These are phyloP conservation scores for Penicillium antarcticum DNA, from an alignment of 495 filamentous ascomycete species.

Conservation along the genomic window DNA sequence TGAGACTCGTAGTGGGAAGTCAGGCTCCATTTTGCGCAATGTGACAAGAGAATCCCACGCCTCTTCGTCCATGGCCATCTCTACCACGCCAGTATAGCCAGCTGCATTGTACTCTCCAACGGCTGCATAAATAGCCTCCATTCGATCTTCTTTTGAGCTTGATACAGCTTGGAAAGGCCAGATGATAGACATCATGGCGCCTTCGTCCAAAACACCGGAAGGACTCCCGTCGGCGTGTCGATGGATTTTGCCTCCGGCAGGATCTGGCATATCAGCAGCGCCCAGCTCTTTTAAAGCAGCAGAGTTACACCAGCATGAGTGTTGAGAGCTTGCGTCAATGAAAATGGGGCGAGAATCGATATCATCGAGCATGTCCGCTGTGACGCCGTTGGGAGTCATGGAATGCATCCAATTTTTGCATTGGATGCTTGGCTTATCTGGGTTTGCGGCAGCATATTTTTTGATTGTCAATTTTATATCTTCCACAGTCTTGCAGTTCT, in stretches of 20 bases:
- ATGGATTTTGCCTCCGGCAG: conserved; percentile 49
- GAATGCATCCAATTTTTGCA: conserved; percentile 54
- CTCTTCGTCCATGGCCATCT: conserved; percentile 64
- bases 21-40: conserved; percentile 27
- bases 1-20: conserved; percentile 47
- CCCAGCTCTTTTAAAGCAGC: conserved; percentile 47
- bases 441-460: conserved; percentile 42
- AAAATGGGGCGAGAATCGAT: conserved; percentile 44
- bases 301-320: conserved; percentile 54
- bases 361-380: conserved; percentile 45
- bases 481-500: conserved; percentile 40
- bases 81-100: conserved; percentile 58
- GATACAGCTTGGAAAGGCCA: conserved; percentile 49
- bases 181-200: conserved; percentile 47
- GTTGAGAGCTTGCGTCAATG: conserved; percentile 54
- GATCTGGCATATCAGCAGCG: conserved; percentile 40
- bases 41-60: conserved; percentile 49
- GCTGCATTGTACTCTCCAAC: conserved; percentile 46
- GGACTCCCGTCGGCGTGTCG: conserved; percentile 43
- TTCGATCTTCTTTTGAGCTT: background rate
- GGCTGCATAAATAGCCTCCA: conserved; percentile 20
- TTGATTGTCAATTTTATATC: conserved; percentile 46
- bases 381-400: conserved; percentile 45
- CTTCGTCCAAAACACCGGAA: conserved; percentile 49
- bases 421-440: conserved; percentile 41